A percentile compares a stretch with the other conserved stretches of the same genome.
phyloP scores from a whole-genome alignment of 108 stramenopile species.

The Pseudonitzschia delicatissima region DNA sequence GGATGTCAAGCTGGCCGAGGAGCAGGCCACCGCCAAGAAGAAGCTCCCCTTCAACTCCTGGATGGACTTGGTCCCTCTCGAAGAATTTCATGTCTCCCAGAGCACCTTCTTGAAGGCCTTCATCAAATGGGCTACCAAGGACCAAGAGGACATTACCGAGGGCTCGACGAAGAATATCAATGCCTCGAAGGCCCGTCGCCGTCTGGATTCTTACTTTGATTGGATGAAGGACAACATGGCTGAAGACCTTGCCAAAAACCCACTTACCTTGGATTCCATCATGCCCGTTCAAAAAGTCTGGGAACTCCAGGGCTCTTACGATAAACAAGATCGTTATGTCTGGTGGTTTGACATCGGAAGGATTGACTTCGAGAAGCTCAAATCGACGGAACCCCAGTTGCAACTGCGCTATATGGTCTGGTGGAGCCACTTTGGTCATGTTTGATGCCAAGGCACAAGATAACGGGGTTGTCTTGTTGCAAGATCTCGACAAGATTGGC shows the following conservation, averaged over 20 bases:
- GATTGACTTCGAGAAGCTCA: slow-evolving; percentile 39
- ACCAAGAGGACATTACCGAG: slow-evolving; percentile 11
- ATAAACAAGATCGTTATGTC: slow-evolving; percentile 40
- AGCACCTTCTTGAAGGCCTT: slow-evolving; percentile 22
- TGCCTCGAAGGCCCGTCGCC: slow-evolving; percentile 66
- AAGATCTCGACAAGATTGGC: slow-evolving; percentile 44
- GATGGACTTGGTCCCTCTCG: slow-evolving; percentile 17
- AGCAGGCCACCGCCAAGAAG: not conserved
- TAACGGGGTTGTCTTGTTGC: slow-evolving; percentile 47
- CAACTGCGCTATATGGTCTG: slow-evolving; percentile 40
- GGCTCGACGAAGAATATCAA: slow-evolving; percentile 27
- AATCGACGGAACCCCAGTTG: slow-evolving; percentile 2
- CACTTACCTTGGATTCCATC: slow-evolving; percentile 47
- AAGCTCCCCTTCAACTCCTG: not conserved
- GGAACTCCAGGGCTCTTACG: slow-evolving; percentile 43
- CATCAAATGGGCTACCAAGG: slow-evolving; percentile 20
- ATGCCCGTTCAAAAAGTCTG: slow-evolving; percentile 33
- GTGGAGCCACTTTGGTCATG: slow-evolving; percentile 54
- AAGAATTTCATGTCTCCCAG: slow-evolving; percentile 20
- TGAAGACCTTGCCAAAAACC: slow-evolving; percentile 36
- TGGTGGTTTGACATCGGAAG: slow-evolving; percentile 67
- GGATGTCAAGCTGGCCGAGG: not conserved
- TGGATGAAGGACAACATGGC: slow-evolving; percentile 62
- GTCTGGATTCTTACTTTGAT: slow-evolving; percentile 53
- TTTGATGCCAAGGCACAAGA: slow-evolving; percentile 48